These are phyloP conservation scores for Dalbergia oliveri DNA, from an alignment of 306 rosid genomes.

Conservation along the genomic window DNA sequence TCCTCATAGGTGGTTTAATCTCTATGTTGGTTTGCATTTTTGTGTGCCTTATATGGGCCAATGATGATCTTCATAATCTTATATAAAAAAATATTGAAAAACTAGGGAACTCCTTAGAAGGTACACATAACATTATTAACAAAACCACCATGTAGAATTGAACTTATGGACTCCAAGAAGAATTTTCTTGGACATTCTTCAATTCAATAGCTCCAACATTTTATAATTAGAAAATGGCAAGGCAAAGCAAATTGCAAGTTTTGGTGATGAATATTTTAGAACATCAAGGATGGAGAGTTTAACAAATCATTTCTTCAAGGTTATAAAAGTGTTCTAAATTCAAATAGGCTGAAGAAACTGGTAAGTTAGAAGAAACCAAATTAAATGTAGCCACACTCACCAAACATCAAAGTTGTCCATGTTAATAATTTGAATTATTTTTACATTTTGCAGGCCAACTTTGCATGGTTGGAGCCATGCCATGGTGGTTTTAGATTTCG, in stretches of 20 bases:
- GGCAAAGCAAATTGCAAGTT: constrained; percentile 41
- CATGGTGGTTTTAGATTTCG: constrained; percentile 57
- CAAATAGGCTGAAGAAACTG: constrained; percentile 62
- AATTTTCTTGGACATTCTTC: too few relatives aligned
- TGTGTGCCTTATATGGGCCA: constrained; percentile 61
- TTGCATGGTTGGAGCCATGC: constrained; percentile 67
- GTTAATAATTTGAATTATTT: neutral
- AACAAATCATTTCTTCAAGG: constrained; percentile 50
- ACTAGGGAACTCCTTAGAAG: constrained; percentile 53
- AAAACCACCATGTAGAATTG: too few relatives aligned
- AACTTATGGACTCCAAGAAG: too few relatives aligned
- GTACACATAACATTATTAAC: constrained; percentile 22
- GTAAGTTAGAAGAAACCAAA: constrained; percentile 36
- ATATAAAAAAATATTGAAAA: constrained; percentile 52
- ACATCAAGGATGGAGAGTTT: constrained; percentile 1
- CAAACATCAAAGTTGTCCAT: neutral
- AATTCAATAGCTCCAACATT: too few relatives aligned
- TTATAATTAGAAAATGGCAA: neutral
- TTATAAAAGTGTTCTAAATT: constrained; percentile 56
- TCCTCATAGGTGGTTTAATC: constrained; percentile 48
- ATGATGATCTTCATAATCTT: constrained; percentile 61
- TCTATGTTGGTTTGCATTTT: constrained; percentile 46
- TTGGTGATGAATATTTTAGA: constrained; percentile 52
- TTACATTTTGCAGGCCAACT: constrained; percentile 49
- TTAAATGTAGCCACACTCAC: neutral